Evolutionary conservation across 179 eudicot species (phyloP), one percentile per base, ranked within the genome.

Genomic region (Heliamphora pulchella): DNA sequence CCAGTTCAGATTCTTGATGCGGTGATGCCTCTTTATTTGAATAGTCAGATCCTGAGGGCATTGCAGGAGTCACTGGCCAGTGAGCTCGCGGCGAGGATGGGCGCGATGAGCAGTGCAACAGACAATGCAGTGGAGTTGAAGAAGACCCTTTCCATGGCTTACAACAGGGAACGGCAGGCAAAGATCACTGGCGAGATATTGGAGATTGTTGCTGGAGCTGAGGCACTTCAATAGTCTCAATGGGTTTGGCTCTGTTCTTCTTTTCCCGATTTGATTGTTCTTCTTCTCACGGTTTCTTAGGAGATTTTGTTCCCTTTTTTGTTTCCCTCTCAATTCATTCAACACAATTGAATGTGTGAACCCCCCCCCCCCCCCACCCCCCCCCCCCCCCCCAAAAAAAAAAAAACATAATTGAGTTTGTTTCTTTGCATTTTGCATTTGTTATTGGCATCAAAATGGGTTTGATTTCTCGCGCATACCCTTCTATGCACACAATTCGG

Each of bases 1-100:
- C 98, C 97, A 2, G 93, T 82, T 85, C 93, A 90, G 86, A 92
- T 94, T 76, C 86, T 94, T 78, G 98, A 94, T 88, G 97, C 97
- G 9, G 76, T 94, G 89, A 83, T 94, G 94, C 98, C 98, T 53
- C 82, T 94, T 7, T 94, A 94, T 85, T 82, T 92, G 83, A 94
- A 94, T 81, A 90, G 96, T 75, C 98, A 94, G 92, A 92, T 94
- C 79, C 81, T 94, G 80, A 91, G 71, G 73, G 51, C 97, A 0
- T 84, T 94, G 90, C 97, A 91, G 87, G 98, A 94, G 80, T 92
- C 95, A 0, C 62, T 89, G 80, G 98, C 98, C 0, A 94, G 98
- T 75, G 98, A 94, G 90, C 89, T 94, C 53, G 93, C 98, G 0
- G 80, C 97, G 1, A 88, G 98, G 84, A 94, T 94, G 98, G 87